Base-by-base conservation (phyloP, 2,329 filamentous ascomycete genomes). In the Acephala macrosclerotiorum region DNA sequence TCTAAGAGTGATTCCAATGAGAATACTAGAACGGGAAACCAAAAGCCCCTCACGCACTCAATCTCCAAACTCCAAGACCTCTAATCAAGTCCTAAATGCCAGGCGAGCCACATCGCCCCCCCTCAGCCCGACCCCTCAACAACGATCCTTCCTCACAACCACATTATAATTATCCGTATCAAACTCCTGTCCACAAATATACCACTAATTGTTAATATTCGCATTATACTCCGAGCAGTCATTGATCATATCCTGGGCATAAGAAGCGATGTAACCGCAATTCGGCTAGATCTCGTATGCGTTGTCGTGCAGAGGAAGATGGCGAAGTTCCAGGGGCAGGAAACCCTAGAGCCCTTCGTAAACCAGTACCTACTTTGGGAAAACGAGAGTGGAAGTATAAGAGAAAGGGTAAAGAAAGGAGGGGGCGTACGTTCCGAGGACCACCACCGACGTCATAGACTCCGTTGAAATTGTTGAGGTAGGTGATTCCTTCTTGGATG, bases 301-400 rank as follows among this genome's bases (percentile, higher is more conserved):
- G 20, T 49, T 49, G 18, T 49, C 45, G 45, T 49, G 45, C 45
- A 49, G 20, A 49, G 45, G 20, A 20, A 49, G 45, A 49, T 49
- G 4, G 45, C 45, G 12, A 5, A 22, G 20, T 12, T 49, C 11
- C 18, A 22, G 3, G 45, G 22, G 45, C 45, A 49, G n/a, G 8
- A 22, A 12, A 49, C 22, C 6, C 45, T 3, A 12, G 22, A 8
- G 3, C 45, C 3, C 20, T 42, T 16, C 3, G 12, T 3, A n/a
- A 4, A 5, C 9, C 29, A 33, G 29, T 33, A 33, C 29, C 9
- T 9, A 9, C 9, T 9, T 33, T 33, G 29, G n/a, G n/a, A n/a
- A n/a, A n/a, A n/a, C n/a, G n/a, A n/a, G n/a, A n/a, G n/a, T n/a
- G n/a, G n/a, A n/a, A n/a, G n/a, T n/a, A 33, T 33, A 9, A 9